Evolutionary conservation across 2,329 filamentous ascomycete genomes (phyloP).

Genomic region (Tolypocladium ophioglossoides): DNA sequence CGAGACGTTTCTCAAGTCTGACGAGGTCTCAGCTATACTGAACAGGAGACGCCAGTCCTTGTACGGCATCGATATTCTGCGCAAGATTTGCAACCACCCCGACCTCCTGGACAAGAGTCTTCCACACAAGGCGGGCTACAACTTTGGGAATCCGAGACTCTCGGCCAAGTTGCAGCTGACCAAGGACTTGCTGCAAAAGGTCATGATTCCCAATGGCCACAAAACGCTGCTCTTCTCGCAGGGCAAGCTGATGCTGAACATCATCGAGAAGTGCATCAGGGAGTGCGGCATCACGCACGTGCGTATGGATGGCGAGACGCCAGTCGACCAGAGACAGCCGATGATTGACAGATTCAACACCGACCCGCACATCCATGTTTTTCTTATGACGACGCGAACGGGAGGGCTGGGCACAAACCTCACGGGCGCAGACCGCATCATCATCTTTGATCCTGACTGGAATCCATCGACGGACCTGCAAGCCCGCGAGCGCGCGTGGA

Average conservation of each 20-base stretch:
- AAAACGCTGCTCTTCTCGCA: constrained; percentile 92
- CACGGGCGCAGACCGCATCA: constrained; percentile 88
- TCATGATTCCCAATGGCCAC: constrained; percentile 85
- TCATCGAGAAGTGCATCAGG: constrained; percentile 73
- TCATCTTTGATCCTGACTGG: constrained; percentile 98
- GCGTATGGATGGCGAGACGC: constrained; percentile 89
- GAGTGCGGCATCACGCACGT: constrained; percentile 64
- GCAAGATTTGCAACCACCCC: constrained; percentile 97
- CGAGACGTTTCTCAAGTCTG: constrained; percentile 67
- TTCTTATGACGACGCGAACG: constrained; percentile 90
- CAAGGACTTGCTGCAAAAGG: constrained; percentile 64
- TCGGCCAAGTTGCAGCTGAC: constrained; percentile 97
- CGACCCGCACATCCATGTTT: constrained; percentile 68
- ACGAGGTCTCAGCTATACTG: constrained; percentile 77
- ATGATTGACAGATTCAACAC: constrained; percentile 92
- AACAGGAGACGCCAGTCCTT: constrained; percentile 66
- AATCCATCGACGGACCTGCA: constrained; percentile 95
- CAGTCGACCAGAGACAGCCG: constrained; percentile 76
- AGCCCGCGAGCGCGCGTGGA: constrained; percentile 90
- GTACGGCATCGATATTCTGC: constrained; percentile 81
- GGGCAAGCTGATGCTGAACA: constrained; percentile 89
- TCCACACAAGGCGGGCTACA: constrained; percentile 50
- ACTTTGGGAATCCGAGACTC: constrained; percentile 66
- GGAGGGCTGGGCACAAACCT: constrained; percentile 90
- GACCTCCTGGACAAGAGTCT: constrained; percentile 63